phyloP scores from a whole-genome alignment of 768 basidiomycete genomes.

The Chalciporus chontae region DNA sequence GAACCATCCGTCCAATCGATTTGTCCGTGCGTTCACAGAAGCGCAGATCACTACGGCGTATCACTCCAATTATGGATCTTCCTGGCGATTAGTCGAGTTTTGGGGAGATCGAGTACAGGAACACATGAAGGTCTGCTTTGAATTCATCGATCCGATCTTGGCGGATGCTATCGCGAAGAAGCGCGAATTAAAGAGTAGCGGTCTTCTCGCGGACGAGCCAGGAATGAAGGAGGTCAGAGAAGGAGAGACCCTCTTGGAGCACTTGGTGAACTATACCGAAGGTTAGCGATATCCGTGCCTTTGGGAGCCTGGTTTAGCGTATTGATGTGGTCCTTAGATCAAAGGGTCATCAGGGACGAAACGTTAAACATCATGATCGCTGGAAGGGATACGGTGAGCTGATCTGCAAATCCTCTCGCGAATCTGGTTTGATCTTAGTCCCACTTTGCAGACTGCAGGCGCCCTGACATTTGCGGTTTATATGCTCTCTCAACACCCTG shows the following conservation, averaged over 20 bases:
- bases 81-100: conserved; percentile 45
- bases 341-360: conserved; percentile 23
- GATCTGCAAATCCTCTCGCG: not conserved
- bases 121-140: conserved; percentile 39
- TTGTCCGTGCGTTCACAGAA: conserved; percentile 37
- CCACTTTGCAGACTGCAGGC: conserved; percentile 23
- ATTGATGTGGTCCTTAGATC: conserved; percentile 15
- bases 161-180: conserved; percentile 39
- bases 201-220: conserved; percentile 4
- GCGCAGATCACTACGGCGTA: conserved; percentile 32
- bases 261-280: conserved; percentile 52
- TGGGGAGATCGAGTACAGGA: conserved; percentile 39
- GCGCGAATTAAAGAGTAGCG: conserved; percentile 10
- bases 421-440: not conserved
- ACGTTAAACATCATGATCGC: conserved; percentile 29
- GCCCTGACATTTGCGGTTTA: conserved; percentile 38
- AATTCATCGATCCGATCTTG: conserved; percentile 49
- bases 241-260: conserved; percentile 45
- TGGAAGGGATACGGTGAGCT: conserved; percentile 41
- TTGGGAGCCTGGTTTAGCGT: not conserved
- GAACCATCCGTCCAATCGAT: conserved; percentile 33
- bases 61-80: conserved; percentile 36
- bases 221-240: conserved; percentile 33
- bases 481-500: conserved; percentile 50
- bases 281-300: conserved; percentile 30